Evolutionary conservation across 768 basidiomycete species (phyloP).

Genomic region (Auricularia sp.): DNA sequence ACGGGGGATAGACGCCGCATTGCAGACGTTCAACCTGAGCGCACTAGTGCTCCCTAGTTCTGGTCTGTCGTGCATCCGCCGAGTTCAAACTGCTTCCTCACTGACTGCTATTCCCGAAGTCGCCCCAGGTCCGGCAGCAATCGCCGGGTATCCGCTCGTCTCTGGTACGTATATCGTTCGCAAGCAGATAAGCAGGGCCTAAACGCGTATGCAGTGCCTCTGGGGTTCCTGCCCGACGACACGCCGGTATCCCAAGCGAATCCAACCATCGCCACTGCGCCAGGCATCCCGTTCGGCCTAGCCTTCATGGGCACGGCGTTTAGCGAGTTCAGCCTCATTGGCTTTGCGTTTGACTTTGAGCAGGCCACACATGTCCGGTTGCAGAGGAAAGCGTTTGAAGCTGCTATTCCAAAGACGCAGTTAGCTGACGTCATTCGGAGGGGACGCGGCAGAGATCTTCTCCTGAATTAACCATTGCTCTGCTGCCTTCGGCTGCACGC

Average conservation of each 20-base stretch:
- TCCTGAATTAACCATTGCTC: too few species aligned
- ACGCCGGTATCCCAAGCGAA: constrained; percentile 26
- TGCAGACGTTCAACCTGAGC: constrained; percentile 23
- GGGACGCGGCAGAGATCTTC: too few species aligned
- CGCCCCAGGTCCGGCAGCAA: constrained; percentile 8
- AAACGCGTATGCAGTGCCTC: constrained; percentile 32
- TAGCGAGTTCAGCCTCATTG: constrained; percentile 49
- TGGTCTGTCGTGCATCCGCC: constrained; percentile 15
- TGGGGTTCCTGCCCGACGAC: constrained; percentile 47
- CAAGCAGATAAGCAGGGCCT: too few species aligned
- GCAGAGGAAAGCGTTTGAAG: too few species aligned
- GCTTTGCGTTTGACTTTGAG: constrained; percentile 55
- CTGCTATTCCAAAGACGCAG: too few species aligned
- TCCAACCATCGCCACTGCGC: constrained; percentile 34
- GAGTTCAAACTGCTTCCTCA: neutral
- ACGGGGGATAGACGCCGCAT: constrained; percentile 26
- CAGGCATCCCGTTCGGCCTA: constrained; percentile 51
- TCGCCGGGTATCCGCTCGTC: constrained; percentile 24
- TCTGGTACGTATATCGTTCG: constrained; percentile 11
- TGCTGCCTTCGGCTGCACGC: too few species aligned
- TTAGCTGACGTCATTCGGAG: too few species aligned
- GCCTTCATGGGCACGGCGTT: constrained; percentile 55
- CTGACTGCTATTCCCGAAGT: neutral
- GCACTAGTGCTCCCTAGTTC: constrained; percentile 25
- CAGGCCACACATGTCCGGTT: constrained; percentile 38